These are phyloP conservation scores for Aspergillus sparsus DNA, from an alignment of 495 filamentous ascomycete species.

Conservation along the genomic window DNA sequence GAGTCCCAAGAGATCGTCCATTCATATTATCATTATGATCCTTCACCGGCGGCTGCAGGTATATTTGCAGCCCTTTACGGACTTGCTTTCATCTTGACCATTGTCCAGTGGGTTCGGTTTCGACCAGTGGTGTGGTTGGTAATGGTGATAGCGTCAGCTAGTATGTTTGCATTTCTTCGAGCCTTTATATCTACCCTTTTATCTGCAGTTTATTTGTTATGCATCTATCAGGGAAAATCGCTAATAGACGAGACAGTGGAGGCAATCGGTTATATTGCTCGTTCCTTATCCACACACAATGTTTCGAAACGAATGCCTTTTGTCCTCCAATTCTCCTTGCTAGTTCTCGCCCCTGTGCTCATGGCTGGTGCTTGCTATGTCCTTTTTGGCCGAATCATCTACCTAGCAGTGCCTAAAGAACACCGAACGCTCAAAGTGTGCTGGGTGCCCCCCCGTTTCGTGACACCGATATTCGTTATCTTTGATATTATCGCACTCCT, in stretches of 20 bases:
- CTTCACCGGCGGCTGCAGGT: constrained; percentile 48
- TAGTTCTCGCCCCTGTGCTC: constrained; percentile 45
- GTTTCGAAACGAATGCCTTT: constrained; percentile 30
- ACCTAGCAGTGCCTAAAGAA: constrained; percentile 37
- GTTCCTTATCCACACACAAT: constrained; percentile 39
- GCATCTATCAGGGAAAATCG: background rate
- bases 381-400: constrained; percentile 52
- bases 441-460: constrained; percentile 49
- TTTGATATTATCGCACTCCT: constrained; percentile 36
- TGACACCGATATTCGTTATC: constrained; percentile 37
- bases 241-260: constrained; percentile 41
- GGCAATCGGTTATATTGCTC: constrained; percentile 44
- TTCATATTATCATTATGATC: constrained; percentile 49
- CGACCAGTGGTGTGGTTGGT: constrained; percentile 48
- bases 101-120: constrained; percentile 43
- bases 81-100: constrained; percentile 36
- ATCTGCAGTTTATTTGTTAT: background rate
- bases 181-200: background rate
- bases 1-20: background rate
- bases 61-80: constrained; percentile 53
- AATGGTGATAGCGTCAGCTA: constrained; percentile 46
- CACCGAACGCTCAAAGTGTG: constrained; percentile 33
- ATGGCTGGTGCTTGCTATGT: constrained; percentile 59
- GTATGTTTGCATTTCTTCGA: constrained; percentile 29
- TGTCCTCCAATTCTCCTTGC: constrained; percentile 39